Base-by-base conservation (phyloP, 1,139 yeast genomes). In the Saccharomycopsis phalli region DNA sequence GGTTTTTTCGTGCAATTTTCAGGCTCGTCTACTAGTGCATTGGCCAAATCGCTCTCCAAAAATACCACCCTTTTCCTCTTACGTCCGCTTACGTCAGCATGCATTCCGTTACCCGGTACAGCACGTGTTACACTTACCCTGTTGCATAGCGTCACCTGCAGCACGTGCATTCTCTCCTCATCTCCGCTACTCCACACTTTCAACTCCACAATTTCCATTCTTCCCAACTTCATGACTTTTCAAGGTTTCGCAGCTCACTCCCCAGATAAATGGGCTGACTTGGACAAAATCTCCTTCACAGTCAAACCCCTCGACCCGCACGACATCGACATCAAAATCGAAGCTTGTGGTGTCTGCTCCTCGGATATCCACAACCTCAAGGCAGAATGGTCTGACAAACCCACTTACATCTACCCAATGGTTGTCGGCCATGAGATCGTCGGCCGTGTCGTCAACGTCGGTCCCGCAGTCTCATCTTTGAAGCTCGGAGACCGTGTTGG, bases 331-430 rank as follows among this genome's bases (percentile, higher is more conserved):
- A 52, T 63, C 35, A 61, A 62, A 48, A 54, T 63, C 39, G 62
- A 58, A 47, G 59, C 66, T 40, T 72, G 78, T 53, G 80, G 80
- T 46, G 65, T 74, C 40, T 74, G 81, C 59, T 78, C 76, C 22
- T 61, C 71, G 17, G 80, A 74, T 52, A n/a, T 49, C 56, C 22
- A 43, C 49, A 58, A 57, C 22, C 55, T 58, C 41, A 53, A 58
- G 41, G 51, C 59, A 13, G 57, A 56, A 49, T 43, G 47, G 47
- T 28, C 16, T 5, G 37, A 36, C 19, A 38, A 35, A 26, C 21
- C 50, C 46, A 33, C 26, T 37, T 40, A 43, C 28, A 32, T 28
- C 23, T 41, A 32, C 16, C 47, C 47, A 23, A 34, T 43, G 34
- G 63, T 70, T 46, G 73, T 67, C 4, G 75, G 76, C 34, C 74